A percentile compares a stretch with the other conserved stretches of the same genome.
Conservation (phyloP, 2,329 filamentous ascomycete species). For the Beauveria sp. region DNA sequence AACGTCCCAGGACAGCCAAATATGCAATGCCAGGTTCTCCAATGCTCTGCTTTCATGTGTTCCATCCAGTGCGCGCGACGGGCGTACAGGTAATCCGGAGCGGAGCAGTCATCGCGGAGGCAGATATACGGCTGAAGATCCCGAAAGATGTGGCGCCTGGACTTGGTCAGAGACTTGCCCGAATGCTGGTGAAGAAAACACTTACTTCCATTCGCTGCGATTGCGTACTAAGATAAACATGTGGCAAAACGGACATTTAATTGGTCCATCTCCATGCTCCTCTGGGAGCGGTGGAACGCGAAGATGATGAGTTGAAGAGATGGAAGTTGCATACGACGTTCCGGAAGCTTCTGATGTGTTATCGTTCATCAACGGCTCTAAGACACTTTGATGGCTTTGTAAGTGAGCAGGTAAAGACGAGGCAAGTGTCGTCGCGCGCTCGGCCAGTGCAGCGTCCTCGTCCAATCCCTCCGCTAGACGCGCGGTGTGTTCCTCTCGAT, state of each 20-base stretch:
- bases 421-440: background rate
- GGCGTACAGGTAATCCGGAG: background rate
- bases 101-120: background rate
- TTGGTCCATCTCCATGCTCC: background rate
- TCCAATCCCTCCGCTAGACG: conserved; percentile 4
- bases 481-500: background rate
- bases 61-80: background rate
- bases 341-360: background rate
- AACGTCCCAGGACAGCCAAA: background rate
- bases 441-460: background rate
- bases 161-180: background rate
- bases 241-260: background rate
- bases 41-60: background rate
- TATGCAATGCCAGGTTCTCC: background rate
- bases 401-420: background rate
- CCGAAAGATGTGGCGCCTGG: conserved; percentile 2
- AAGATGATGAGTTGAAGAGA: background rate
- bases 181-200: background rate
- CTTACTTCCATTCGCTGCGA: background rate
- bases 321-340: background rate
- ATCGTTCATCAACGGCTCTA: background rate
- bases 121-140: conserved; percentile 8
- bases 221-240: background rate
- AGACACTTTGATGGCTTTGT: no score
- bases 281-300: background rate